Conservation (phyloP, 306 rosid genomes). For the Chamaecrista fasciculata region DNA sequence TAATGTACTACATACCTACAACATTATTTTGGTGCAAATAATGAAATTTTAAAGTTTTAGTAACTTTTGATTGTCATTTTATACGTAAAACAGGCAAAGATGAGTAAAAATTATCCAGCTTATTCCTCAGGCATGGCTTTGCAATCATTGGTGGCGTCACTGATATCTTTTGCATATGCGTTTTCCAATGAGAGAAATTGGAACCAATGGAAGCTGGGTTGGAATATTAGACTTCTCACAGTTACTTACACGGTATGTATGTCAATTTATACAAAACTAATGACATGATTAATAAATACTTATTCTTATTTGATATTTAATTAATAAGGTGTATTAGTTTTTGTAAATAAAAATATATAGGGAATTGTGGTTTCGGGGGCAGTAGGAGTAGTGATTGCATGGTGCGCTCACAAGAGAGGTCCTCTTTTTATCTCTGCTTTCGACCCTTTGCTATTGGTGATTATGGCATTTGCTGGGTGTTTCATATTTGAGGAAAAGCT, state of each 20-base stretch:
- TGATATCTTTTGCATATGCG: conserved; percentile 22
- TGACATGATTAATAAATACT: no score
- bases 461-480: not conserved
- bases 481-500: not conserved
- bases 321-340: no score
- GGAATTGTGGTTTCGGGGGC: conserved; percentile 31
- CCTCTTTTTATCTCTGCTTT: conserved; percentile 39
- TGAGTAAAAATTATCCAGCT: conserved; percentile 45
- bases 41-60: no score
- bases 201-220: conserved; percentile 32
- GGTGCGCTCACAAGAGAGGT: conserved; percentile 34
- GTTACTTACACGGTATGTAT: conserved; percentile 28
- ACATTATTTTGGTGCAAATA: no score
- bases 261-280: no score
- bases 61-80: no score
- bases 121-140: conserved; percentile 41
- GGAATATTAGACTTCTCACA: conserved; percentile 30
- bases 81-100: conserved; percentile 50
- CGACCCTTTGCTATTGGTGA: not conserved
- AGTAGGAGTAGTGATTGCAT: conserved; percentile 6
- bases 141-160: conserved; percentile 17
- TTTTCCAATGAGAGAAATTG: conserved; percentile 29
- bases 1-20: no score
- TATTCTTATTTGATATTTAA: no score
- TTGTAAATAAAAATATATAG: not conserved